These are phyloP conservation scores for Peronospora belbahrii DNA, from an alignment of 352 stramenopile species.

Conservation along the genomic window DNA sequence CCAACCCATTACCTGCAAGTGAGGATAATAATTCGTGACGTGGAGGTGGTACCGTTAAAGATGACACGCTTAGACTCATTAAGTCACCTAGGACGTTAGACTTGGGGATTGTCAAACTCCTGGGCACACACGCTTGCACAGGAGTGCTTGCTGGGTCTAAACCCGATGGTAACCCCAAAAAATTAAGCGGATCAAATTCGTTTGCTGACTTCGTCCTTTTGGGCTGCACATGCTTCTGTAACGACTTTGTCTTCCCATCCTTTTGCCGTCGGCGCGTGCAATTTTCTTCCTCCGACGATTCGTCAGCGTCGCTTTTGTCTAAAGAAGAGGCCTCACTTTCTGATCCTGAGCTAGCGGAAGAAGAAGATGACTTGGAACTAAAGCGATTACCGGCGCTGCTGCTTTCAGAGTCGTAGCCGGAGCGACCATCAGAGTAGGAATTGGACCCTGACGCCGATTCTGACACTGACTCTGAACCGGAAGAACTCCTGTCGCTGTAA, in stretches of 20 bases:
- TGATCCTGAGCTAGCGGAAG: slow-evolving; percentile 37
- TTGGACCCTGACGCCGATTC: slow-evolving; percentile 35
- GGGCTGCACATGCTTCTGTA: slow-evolving; percentile 26
- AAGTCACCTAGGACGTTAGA: slow-evolving; percentile 43
- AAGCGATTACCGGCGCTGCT: slow-evolving; percentile 27
- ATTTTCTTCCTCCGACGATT: slow-evolving; percentile 44
- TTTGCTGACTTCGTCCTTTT: slow-evolving; percentile 28
- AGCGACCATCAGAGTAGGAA: slow-evolving; percentile 29
- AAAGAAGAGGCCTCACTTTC: slow-evolving; percentile 38
- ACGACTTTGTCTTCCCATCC: slow-evolving; percentile 31
- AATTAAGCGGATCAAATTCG: slow-evolving; percentile 42
- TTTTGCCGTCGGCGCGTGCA: slow-evolving; percentile 29
- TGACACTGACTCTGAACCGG: slow-evolving; percentile 30
- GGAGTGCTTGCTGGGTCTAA: slow-evolving; percentile 11
- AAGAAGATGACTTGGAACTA: slow-evolving; percentile 27
- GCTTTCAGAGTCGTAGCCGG: slow-evolving; percentile 30
- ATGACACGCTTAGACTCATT: slow-evolving; percentile 55
- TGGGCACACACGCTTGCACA: slow-evolving; percentile 7
- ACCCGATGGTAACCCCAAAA: slow-evolving; percentile 27
- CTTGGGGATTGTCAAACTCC: slow-evolving; percentile 6
- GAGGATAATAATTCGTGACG: slow-evolving; percentile 49
- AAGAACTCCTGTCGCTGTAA: slow-evolving; percentile 64
- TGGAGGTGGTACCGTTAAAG: slow-evolving; percentile 23
- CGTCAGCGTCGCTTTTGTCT: slow-evolving; percentile 37
- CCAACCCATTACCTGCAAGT: slow-evolving; percentile 42